Percentiles rank a stretch among this genome's conserved stretches.
These are phyloP conservation scores for Saturnispora mendoncae DNA, from an alignment of 805 yeast genomes.

Conservation along the genomic window DNA sequence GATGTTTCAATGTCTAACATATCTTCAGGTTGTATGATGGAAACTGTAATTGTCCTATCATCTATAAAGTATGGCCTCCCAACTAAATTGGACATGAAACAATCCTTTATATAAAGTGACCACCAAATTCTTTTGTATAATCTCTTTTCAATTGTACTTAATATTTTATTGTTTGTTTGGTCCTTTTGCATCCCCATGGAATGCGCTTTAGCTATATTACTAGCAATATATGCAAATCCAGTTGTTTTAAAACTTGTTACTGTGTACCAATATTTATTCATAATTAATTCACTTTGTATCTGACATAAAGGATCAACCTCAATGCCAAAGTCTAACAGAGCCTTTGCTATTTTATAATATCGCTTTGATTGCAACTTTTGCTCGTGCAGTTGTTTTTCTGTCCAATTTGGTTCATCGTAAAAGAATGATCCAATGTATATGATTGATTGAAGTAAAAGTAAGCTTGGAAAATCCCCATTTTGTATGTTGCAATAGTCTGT, in stretches of 20 bases:
- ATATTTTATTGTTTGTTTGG: conserved; percentile 10
- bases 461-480: conserved; percentile 44
- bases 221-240: conserved; percentile 47
- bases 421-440: conserved; percentile 61
- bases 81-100: conserved; percentile 54
- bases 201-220: conserved; percentile 33
- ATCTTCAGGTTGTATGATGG: conserved; percentile 59
- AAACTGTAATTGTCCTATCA: conserved; percentile 60
- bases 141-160: conserved; percentile 24
- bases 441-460: conserved; percentile 56
- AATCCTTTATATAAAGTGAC: conserved; percentile 61
- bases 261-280: conserved; percentile 52
- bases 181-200: conserved; percentile 67
- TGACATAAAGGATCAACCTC: conserved; percentile 57
- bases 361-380: conserved; percentile 36
- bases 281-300: conserved; percentile 51
- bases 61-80: conserved; percentile 68
- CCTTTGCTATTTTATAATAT: conserved; percentile 64
- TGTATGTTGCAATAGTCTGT: conserved; percentile 42
- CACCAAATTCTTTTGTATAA: conserved; percentile 69
- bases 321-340: conserved; percentile 59
- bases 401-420: conserved; percentile 40
- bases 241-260: conserved; percentile 62
- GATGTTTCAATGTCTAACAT: conserved; percentile 46
- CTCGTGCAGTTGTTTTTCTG: conserved; percentile 36